These are phyloP conservation scores for Cardiospermum halicacabum DNA, from an alignment of 345 rosid genomes.

Conservation along the genomic window DNA sequence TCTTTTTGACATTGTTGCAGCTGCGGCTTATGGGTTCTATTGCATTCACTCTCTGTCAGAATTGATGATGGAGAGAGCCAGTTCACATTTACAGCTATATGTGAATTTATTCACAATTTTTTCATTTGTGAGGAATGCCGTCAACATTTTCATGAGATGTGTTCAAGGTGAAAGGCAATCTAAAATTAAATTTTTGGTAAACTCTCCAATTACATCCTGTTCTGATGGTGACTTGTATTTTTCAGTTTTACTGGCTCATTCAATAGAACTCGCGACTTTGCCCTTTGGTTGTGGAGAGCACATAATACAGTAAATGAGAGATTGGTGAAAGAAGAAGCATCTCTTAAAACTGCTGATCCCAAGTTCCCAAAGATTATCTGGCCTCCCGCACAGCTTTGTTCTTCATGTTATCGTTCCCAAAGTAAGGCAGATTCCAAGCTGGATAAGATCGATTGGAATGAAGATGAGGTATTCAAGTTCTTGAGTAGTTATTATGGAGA, in stretches of 20 bases:
- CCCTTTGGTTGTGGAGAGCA: conserved; percentile 89
- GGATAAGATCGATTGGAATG: conserved; percentile 54
- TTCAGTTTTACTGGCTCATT: conserved; percentile 68
- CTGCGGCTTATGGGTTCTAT: conserved; percentile 93
- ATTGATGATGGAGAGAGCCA: conserved; percentile 87
- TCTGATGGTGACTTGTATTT: conserved; percentile 18
- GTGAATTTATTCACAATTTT: conserved; percentile 87
- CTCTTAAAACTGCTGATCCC: conserved; percentile 77
- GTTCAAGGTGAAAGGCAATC: conserved; percentile 62
- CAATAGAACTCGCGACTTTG: conserved; percentile 62
- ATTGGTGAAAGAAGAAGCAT: conserved; percentile 69
- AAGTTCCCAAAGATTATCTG: conserved; percentile 85
- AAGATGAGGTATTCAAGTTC: conserved; percentile 73
- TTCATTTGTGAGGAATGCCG: conserved; percentile 97
- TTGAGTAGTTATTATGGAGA: conserved; percentile 63
- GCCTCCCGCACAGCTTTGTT: conserved; percentile 91
- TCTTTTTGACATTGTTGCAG: conserved; percentile 36
- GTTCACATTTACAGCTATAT: conserved; percentile 63
- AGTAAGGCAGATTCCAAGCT: conserved; percentile 15
- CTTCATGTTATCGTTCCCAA: conserved; percentile 56
- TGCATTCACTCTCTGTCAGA: conserved; percentile 93
- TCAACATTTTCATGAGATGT: conserved; percentile 79
- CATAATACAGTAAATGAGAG: conserved; percentile 88
- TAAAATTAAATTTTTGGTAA: neutral
- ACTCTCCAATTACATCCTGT: neutral